Conservation (phyloP, 805 yeast genomes). For the Candida krabiensis region DNA sequence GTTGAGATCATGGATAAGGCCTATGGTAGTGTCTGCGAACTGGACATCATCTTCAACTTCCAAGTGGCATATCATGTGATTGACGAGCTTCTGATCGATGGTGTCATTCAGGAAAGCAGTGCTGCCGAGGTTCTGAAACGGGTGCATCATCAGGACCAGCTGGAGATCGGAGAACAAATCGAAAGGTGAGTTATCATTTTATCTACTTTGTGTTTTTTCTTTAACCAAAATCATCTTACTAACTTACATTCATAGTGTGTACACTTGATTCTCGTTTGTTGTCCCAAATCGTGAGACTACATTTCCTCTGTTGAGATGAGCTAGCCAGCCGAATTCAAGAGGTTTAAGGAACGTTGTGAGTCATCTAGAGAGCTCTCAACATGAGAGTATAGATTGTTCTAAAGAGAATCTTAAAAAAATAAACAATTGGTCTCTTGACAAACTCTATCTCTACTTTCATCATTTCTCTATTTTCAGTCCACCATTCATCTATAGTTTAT, state of each 20-base stretch:
- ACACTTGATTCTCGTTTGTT: background rate
- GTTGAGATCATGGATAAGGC: slow-evolving; percentile 97
- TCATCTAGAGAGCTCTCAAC: too few species aligned
- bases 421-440: too few species aligned
- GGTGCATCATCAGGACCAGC: slow-evolving; percentile 81
- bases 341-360: too few species aligned
- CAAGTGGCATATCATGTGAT: slow-evolving; percentile 89
- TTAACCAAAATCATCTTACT: background rate
- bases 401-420: too few species aligned
- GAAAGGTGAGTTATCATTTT: slow-evolving; percentile 17
- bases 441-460: too few species aligned
- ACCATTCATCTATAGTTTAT: too few species aligned
- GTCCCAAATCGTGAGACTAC: background rate
- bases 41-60: slow-evolving; percentile 95
- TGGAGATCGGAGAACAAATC: slow-evolving; percentile 49
- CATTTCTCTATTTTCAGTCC: too few species aligned
- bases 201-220: background rate
- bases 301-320: background rate
- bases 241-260: background rate
- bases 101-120: slow-evolving; percentile 81
- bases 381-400: too few species aligned
- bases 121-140: slow-evolving; percentile 74
- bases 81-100: slow-evolving; percentile 88
- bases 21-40: slow-evolving; percentile 93
- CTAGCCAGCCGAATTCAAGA: too few species aligned